Evolutionary conservation across 2,329 filamentous ascomycete species (phyloP), one percentile per base, ranked within the genome.

Genomic region (Teratosphaeria gauchensis): DNA sequence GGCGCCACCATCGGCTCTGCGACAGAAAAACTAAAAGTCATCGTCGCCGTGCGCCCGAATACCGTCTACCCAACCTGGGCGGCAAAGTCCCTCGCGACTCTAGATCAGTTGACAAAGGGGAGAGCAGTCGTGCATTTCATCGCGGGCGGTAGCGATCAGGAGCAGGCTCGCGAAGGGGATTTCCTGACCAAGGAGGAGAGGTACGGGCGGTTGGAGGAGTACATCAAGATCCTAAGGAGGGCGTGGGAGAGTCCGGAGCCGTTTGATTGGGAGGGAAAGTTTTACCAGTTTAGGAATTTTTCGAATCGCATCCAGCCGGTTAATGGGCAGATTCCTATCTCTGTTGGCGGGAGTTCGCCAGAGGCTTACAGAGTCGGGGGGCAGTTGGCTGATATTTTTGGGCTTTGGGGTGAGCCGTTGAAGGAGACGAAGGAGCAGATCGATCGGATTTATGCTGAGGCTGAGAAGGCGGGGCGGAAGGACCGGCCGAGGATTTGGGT

Each of bases 371-470:
- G 82, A 24, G 75, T 84, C 46, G 83, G 83, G 28, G 83, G 83
- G 31, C 72, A 77, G 0, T 74, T 84, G 1, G 82, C 78, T 31
- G 83, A 85, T 62, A 85, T 85, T 64, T 85, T 85, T 61, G 83
- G 83, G 0, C 77, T 85, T 3, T 85, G 83, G 83, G 83, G 83
- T 11, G 83, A 85, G 65, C 83, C 83, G 1, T 73, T 85, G 1
- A 84, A 84, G 70, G 83, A 85, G 66, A 85, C 83, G 0, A 82
- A 82, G 70, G 75, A 85, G 65, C 83, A 85, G 68, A 84, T 85
- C 63, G 80, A 83, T 62, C 77, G 78, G 21, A 81, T 85, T 66
- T 84, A 84, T 62, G 80, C 77, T 2, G 82, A 81, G 64, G 79
- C 83, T 0, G 80, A 75, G n/a, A 80, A 79, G 62, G 82, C 82